A percentile compares a stretch with the other conserved stretches of the same genome.
Evolutionary conservation across 2,329 filamentous ascomycete genomes (phyloP).

Genomic region (Fusarium circinatum): DNA sequence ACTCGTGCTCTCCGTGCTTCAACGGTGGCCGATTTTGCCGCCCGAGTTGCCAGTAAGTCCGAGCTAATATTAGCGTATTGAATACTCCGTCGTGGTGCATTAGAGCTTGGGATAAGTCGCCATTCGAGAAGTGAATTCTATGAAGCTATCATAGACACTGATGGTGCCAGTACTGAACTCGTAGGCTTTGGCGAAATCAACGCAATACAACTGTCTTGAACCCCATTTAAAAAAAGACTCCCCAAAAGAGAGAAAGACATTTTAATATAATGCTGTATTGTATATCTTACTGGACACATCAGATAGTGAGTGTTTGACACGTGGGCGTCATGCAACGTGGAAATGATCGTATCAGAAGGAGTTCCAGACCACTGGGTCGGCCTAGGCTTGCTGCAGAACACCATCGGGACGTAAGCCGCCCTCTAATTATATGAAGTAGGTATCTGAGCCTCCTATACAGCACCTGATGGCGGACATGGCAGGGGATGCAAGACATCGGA

Average conservation of each 20-base stretch:
- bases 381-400: neutral
- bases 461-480: neutral
- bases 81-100: neutral
- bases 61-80: neutral
- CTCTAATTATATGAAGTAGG: neutral
- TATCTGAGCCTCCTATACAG: neutral
- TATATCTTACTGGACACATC: no score
- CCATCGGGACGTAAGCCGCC: neutral
- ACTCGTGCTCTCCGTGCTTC: neutral
- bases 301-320: neutral
- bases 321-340: neutral
- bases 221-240: neutral
- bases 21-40: neutral
- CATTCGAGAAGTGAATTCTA: neutral
- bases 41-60: neutral
- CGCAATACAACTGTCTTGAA: fast-evolving
- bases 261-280: no score
- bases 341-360: neutral
- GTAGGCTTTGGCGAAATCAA: neutral
- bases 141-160: neutral
- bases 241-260: neutral
- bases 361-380: neutral
- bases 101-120: neutral
- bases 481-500: neutral
- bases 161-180: no score